phyloP scores from a whole-genome alignment of 768 basidiomycete genomes.

The Auriscalpium vulgare region DNA sequence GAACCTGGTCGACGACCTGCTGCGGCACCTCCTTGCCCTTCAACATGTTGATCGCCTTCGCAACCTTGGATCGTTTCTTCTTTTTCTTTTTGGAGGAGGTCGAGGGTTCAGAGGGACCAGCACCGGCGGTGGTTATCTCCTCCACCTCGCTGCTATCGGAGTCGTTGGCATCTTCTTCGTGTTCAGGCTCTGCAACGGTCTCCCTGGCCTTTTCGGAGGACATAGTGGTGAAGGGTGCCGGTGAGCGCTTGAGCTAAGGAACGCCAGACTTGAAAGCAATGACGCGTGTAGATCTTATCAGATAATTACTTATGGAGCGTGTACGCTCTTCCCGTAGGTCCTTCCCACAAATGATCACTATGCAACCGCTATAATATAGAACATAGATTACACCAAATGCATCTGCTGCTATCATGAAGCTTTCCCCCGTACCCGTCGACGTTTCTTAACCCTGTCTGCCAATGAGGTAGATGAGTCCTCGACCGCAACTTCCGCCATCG shows the following conservation, averaged over 20 bases:
- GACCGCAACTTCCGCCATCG: no score
- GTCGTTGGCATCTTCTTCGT: no score
- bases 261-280: no score
- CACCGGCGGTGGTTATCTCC: background rate
- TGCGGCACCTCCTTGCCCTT: conserved; percentile 55
- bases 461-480: background rate
- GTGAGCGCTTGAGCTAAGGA: no score
- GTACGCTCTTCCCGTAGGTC: background rate
- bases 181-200: no score
- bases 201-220: no score
- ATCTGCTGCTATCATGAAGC: background rate
- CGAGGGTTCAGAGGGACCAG: conserved; percentile 13
- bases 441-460: background rate
- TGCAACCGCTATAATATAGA: background rate
- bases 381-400: background rate
- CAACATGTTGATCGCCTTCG: conserved; percentile 42
- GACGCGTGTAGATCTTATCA: background rate
- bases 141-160: background rate
- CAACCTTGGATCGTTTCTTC: conserved; percentile 75
- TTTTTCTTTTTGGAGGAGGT: conserved; percentile 72
- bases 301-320: background rate
- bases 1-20: conserved; percentile 57
- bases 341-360: background rate
- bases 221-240: no score
- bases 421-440: background rate